Conservation (phyloP, 1,284 basidiomycete genomes). For the Flammula alnicola region DNA sequence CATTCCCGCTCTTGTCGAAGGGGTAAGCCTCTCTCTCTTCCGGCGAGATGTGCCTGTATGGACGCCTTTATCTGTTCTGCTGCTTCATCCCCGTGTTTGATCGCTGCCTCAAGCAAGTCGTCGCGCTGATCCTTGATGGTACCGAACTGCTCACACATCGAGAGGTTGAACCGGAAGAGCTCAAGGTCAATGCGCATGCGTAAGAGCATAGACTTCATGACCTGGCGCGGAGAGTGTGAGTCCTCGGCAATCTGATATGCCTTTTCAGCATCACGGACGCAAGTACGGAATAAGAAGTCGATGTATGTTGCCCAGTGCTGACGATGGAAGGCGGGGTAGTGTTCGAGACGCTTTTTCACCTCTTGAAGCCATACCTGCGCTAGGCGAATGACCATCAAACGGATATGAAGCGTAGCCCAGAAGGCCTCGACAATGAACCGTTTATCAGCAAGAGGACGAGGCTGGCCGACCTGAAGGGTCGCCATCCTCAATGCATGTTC, state of each 20-base stretch:
- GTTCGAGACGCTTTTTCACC: conserved; percentile 34
- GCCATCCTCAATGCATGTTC: conserved; percentile 53
- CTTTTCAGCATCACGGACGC: conserved; percentile 36
- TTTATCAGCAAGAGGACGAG: conserved; percentile 55
- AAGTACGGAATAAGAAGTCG: conserved; percentile 22
- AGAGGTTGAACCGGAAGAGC: conserved; percentile 40
- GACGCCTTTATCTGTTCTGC: conserved; percentile 13
- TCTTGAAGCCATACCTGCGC: too few relatives aligned
- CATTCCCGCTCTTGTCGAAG: conserved; percentile 32
- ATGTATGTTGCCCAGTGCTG: conserved; percentile 30
- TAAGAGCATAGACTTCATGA: conserved; percentile 41
- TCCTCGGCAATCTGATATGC: conserved; percentile 39
- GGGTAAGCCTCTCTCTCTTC: conserved; percentile 15
- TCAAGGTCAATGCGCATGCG: conserved; percentile 45
- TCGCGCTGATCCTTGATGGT: too few relatives aligned
- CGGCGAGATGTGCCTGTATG: conserved; percentile 24
- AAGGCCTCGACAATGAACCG: conserved; percentile 61
- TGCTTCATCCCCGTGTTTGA: conserved; percentile 2
- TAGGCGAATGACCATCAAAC: too few relatives aligned
- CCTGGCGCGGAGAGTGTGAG: conserved; percentile 42
- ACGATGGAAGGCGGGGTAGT: conserved; percentile 12
- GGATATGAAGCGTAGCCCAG: conserved; percentile 49
- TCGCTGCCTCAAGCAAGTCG: too few relatives aligned
- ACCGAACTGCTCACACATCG: conserved; percentile 28
- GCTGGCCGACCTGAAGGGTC: conserved; percentile 51